Evolutionary conservation across 345 rosid species (phyloP).

Genomic region (Gossypium ekmanianum): DNA sequence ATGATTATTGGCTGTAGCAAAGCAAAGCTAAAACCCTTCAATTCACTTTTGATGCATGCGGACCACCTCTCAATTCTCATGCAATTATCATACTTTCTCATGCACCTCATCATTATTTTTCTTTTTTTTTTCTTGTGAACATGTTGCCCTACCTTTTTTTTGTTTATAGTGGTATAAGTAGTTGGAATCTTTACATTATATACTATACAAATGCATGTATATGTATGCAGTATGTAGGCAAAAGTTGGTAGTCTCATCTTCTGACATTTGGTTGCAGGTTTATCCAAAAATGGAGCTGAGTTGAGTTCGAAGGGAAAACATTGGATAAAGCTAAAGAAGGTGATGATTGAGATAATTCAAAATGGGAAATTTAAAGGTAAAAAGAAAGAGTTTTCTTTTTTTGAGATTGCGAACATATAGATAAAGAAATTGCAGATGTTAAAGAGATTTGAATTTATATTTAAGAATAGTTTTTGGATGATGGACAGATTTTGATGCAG

Average conservation of each 20-base stretch:
- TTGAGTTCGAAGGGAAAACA: background rate
- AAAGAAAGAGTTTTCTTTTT: background rate
- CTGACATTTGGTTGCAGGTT: background rate
- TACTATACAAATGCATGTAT: background rate
- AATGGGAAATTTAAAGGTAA: background rate
- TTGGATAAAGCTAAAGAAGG: constrained; percentile 9
- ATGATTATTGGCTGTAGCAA: constrained; percentile 26
- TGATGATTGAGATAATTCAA: constrained; percentile 21
- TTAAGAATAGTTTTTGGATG: too few species aligned
- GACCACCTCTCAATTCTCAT: constrained; percentile 21
- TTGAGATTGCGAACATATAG: background rate
- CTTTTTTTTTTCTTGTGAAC: background rate
- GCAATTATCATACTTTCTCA: constrained; percentile 28
- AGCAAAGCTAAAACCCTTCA: constrained; percentile 8
- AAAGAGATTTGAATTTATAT: background rate
- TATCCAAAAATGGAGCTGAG: background rate
- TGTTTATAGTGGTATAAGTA: background rate
- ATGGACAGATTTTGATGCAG: constrained; percentile 13
- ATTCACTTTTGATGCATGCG: constrained; percentile 42
- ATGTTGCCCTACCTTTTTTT: background rate
- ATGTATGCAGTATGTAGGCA: constrained; percentile 2
- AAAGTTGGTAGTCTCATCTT: background rate
- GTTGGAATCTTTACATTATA: background rate
- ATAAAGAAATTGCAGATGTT: background rate
- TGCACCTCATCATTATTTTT: constrained; percentile 16